phyloP scores from a whole-genome alignment of 2,329 filamentous ascomycete genomes.

The Emmonsiellopsis sp. region DNA sequence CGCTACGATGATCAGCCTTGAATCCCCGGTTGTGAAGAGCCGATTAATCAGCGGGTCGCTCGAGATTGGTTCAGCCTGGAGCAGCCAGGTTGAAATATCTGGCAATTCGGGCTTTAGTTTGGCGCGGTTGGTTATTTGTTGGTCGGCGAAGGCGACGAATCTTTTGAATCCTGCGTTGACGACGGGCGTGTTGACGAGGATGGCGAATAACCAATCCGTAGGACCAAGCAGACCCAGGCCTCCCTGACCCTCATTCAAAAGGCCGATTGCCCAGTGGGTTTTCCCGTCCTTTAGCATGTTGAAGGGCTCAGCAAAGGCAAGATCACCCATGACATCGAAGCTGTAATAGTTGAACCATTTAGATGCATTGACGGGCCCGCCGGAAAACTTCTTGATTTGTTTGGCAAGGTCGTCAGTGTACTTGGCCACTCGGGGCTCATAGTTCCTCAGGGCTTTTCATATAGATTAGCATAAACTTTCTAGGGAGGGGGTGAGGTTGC shows the following conservation, averaged over 20 bases:
- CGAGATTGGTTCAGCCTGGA: not conserved
- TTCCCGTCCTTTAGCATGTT: conserved; percentile 20
- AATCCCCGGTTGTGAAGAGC: not conserved
- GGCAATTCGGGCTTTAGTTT: conserved; percentile 5
- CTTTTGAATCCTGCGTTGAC: not conserved
- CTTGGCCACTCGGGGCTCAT: conserved; percentile 14
- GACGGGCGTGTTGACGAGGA: conserved; percentile 5
- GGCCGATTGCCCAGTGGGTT: conserved; percentile 11
- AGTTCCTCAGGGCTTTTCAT: conserved; percentile 12
- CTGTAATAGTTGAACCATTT: conserved; percentile 27
- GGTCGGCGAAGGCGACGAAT: conserved; percentile 1
- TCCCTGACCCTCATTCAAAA: conserved; percentile 11
- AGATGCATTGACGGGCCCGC: conserved; percentile 14
- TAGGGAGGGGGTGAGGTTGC: no score
- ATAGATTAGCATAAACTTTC: not conserved
- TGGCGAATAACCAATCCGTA: conserved; percentile 13
- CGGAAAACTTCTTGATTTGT: conserved; percentile 9
- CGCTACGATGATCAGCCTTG: conserved; percentile 22
- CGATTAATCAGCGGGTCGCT: not conserved
- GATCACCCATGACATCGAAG: conserved; percentile 35
- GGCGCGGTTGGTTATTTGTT: not conserved
- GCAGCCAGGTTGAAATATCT: conserved; percentile 6
- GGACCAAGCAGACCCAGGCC: conserved; percentile 13
- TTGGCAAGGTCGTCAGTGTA: conserved; percentile 15
- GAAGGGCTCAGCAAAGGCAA: conserved; percentile 31